phyloP scores from a whole-genome alignment of 2,329 filamentous ascomycete genomes.

The Aureobasidium melanogenum region DNA sequence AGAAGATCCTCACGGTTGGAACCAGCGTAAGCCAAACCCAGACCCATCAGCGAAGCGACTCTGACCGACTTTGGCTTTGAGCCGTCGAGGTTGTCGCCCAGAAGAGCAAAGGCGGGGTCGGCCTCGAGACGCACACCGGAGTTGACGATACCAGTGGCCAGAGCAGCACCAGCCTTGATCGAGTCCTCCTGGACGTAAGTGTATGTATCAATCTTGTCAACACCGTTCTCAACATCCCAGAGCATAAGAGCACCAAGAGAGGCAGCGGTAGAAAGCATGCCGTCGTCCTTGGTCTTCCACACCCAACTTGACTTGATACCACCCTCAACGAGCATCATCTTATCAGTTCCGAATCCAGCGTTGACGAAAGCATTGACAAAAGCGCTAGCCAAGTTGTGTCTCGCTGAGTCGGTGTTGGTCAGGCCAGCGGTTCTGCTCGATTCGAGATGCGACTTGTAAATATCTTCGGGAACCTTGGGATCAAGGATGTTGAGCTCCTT shows the following conservation, averaged over 20 bases:
- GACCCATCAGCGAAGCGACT: conserved; percentile 86
- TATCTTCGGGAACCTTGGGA: conserved; percentile 94
- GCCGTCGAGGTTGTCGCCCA: conserved; percentile 74
- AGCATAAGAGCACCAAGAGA: conserved; percentile 85
- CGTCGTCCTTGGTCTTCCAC: conserved; percentile 98
- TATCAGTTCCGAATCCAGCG: conserved; percentile 88
- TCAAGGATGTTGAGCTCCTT: conserved; percentile 97
- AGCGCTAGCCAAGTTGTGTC: conserved; percentile 88
- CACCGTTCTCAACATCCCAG: conserved; percentile 86
- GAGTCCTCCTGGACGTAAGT: conserved; percentile 75
- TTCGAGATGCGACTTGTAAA: conserved; percentile 98
- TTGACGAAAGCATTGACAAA: conserved; percentile 98
- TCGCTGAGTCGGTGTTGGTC: conserved; percentile 89
- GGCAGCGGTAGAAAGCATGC: conserved; percentile 92
- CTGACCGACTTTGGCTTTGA: conserved; percentile 69
- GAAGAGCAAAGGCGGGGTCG: conserved; percentile 79
- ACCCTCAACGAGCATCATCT: conserved; percentile 90
- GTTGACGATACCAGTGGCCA: conserved; percentile 93
- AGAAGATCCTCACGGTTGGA: conserved; percentile 87
- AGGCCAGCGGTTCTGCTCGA: conserved; percentile 86
- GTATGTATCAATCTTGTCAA: conserved; percentile 92
- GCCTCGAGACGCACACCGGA: conserved; percentile 83
- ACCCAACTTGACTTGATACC: conserved; percentile 84
- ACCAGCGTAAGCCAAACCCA: conserved; percentile 88
- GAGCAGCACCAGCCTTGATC: conserved; percentile 82